Base-by-base conservation (phyloP, 345 rosid species). In the Boechera divaricarpa region DNA sequence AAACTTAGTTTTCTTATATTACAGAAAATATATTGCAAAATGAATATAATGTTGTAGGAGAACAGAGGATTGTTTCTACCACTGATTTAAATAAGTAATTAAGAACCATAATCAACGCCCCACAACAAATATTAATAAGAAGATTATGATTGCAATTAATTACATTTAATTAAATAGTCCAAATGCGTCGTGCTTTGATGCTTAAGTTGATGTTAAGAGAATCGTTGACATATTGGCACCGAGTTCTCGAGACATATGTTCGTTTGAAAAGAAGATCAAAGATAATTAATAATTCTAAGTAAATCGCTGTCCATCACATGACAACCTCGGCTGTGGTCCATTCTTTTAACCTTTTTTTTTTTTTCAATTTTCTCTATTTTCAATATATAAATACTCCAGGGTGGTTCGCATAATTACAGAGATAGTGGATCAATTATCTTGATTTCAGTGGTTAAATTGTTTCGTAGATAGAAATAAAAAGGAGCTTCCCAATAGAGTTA, bases 171-270 rank as follows among this genome's bases (percentile, higher is more conserved):
- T 58, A 65, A 55, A 47, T 71, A 58, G 44, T 56, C 15, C 6
- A 38, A 39, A 77, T 18, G 41, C 73, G 69, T 72, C 57, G 81
- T 72, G 81, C 69, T 65, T 71, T 39, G 77, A 71, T 71, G 67
- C 67, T 56, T 77, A 64, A 36, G 73, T 38, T 58, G 61, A 65
- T 72, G 63, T 72, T 41, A 72, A 65, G 47, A 58, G 73, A 72
- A 72, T 72, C 73, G 77, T 78, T 78, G 81, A 78, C 81, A 78
- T 78, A 66, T 58, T 72, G 73, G 77, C 72, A 78, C 62, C 58
- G 68, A 66, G 63, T 66, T 72, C 81, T 78, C 73, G 39, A 72
- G 81, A 73, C 77, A 72, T 78, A 66, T 65, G 41, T 72, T 66
- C 73, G 56, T 70, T 72, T 59, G 57, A 66, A 72, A 71, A 72